Conservation (phyloP, 2,329 filamentous ascomycete genomes). For the Trichoderma afroharzianum region DNA sequence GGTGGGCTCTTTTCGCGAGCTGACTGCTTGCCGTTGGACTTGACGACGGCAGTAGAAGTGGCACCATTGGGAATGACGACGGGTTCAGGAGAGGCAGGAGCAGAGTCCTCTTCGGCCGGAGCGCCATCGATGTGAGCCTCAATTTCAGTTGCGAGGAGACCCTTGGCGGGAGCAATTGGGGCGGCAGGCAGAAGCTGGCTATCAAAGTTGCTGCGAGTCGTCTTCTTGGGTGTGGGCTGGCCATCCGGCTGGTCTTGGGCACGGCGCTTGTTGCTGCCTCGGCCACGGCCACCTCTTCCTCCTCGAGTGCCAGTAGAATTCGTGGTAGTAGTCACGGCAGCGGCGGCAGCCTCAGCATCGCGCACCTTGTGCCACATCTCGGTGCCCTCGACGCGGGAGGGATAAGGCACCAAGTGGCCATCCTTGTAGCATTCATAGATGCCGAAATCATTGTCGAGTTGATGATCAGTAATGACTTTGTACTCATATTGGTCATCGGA, state of each 20-base stretch:
- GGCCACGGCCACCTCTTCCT: conserved; percentile 31
- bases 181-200: conserved; percentile 24
- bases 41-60: conserved; percentile 24
- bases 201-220: conserved; percentile 35
- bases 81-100: conserved; percentile 36
- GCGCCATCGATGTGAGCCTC: conserved; percentile 34
- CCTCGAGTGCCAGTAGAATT: conserved; percentile 28
- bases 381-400: conserved; percentile 41
- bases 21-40: conserved; percentile 28
- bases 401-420: conserved; percentile 44
- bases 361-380: conserved; percentile 39
- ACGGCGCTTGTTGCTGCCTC: conserved; percentile 45
- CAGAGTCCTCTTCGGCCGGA: conserved; percentile 35
- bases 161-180: conserved; percentile 32
- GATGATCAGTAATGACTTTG: conserved; percentile 42
- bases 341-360: conserved; percentile 37
- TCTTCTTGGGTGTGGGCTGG: conserved; percentile 48
- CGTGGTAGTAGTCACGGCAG: conserved; percentile 26
- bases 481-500: conserved; percentile 44
- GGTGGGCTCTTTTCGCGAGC: conserved; percentile 38
- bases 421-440: conserved; percentile 40
- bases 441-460: conserved; percentile 42
- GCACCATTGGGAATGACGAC: conserved; percentile 27
- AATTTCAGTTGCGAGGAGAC: conserved; percentile 38
- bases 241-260: conserved; percentile 48